Percentiles rank a stretch among this genome's conserved stretches.
phyloP scores from a whole-genome alignment of 495 filamentous ascomycete species.

The Neurospora sp. region DNA sequence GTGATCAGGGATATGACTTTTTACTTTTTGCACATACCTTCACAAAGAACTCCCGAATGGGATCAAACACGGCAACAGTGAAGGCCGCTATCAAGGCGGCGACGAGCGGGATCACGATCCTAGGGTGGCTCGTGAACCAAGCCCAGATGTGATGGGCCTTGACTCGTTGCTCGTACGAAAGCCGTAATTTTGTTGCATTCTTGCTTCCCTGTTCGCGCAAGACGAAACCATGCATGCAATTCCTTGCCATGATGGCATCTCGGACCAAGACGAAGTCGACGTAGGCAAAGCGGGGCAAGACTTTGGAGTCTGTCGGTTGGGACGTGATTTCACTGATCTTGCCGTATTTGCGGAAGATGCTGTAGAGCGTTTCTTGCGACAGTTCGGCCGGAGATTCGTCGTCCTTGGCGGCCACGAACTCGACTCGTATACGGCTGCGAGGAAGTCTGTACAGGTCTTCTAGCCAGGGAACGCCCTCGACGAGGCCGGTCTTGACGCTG shows the following conservation, averaged over 20 bases:
- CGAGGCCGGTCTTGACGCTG: conserved; percentile 55
- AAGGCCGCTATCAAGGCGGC: conserved; percentile 73
- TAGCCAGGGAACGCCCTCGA: conserved; percentile 83
- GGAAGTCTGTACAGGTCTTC: conserved; percentile 86
- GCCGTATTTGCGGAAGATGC: conserved; percentile 80
- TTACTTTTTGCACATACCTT: conserved; percentile 26
- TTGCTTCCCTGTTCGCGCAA: conserved; percentile 65
- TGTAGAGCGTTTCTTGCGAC: conserved; percentile 80
- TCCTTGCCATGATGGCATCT: conserved; percentile 76
- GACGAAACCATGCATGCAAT: conserved; percentile 81
- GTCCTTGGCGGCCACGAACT: conserved; percentile 65
- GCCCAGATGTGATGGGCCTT: conserved; percentile 72
- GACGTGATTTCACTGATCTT: conserved; percentile 71
- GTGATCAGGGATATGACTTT: background rate
- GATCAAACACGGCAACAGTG: conserved; percentile 88
- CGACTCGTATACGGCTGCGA: conserved; percentile 61
- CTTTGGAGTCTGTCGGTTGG: conserved; percentile 75
- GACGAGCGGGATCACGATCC: conserved; percentile 73
- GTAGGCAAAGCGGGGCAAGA: conserved; percentile 65
- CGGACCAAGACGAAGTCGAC: conserved; percentile 63
- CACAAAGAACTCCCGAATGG: conserved; percentile 85
- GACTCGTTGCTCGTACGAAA: conserved; percentile 70
- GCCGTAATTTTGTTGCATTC: conserved; percentile 58
- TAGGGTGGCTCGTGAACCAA: conserved; percentile 82
- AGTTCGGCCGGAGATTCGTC: conserved; percentile 49